These are phyloP conservation scores for Tetrahymena malaccensis DNA, from an alignment of 73 alveolate species.

Conservation along the genomic window DNA sequence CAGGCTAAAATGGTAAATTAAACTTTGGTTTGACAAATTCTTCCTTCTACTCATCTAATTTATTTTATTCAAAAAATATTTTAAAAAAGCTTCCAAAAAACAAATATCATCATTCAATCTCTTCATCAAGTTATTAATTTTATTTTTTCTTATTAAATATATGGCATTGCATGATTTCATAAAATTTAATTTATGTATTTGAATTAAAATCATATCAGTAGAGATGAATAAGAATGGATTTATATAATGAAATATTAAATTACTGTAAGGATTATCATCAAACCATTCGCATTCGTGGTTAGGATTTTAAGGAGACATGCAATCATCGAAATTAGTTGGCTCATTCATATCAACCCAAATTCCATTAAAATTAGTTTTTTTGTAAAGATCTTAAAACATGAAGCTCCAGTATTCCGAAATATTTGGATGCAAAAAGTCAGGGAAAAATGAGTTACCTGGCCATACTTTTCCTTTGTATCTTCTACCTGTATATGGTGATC, in stretches of 20 bases:
- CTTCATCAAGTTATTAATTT: no score
- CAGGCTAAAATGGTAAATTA: background rate
- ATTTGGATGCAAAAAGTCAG: conserved; percentile 65
- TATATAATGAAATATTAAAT: background rate
- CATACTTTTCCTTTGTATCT: conserved; percentile 56
- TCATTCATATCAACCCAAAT: conserved; percentile 85
- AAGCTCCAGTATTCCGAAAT: conserved; percentile 63
- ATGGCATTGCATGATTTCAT: no score
- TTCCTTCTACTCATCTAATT: background rate
- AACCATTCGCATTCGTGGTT: background rate
- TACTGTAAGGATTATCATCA: background rate
- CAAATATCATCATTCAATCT: no score
- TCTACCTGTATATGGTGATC: conserved; percentile 27
- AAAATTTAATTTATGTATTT: background rate
- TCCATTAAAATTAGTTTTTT: conserved; percentile 60
- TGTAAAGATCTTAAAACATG: conserved; percentile 54
- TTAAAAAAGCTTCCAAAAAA: no score
- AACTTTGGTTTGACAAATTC: background rate
- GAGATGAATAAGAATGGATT: no score
- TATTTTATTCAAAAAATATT: background rate
- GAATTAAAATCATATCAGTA: no score
- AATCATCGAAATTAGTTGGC: conserved; percentile 45
- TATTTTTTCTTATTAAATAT: no score
- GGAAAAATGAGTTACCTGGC: conserved; percentile 70
- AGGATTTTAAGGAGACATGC: background rate